These are phyloP conservation scores for Ophiostoma sp. DNA, from an alignment of 2,329 filamentous ascomycete genomes.

Conservation along the genomic window DNA sequence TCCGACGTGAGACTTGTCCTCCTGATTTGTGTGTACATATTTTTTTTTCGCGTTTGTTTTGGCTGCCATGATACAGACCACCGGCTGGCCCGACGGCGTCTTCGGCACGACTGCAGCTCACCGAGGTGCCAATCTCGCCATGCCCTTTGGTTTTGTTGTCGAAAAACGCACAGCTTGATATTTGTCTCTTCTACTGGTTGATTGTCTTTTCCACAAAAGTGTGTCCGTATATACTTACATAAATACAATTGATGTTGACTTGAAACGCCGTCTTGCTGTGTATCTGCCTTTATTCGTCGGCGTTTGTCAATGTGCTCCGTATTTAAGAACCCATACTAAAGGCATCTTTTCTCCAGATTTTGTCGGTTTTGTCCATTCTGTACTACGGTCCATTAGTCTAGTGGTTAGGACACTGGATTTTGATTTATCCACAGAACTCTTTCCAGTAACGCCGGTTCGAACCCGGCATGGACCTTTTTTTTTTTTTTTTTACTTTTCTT, in stretches of 20 bases:
- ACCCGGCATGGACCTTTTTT: constrained; percentile 13
- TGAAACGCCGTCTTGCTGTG: too few relatives aligned
- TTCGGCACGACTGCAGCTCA: constrained; percentile 11
- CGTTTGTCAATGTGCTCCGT: too few relatives aligned
- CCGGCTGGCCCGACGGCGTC: constrained; percentile 2
- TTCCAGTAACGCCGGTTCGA: constrained; percentile 15
- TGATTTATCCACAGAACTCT: neutral
- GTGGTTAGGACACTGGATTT: constrained; percentile 19
- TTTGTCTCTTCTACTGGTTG: neutral
- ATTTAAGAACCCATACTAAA: too few relatives aligned
- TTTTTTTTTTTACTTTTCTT: neutral
- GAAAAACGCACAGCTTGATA: neutral
- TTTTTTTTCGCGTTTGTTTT: neutral
- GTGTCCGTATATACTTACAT: too few relatives aligned
- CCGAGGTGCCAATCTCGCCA: neutral
- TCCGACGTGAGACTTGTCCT: neutral
- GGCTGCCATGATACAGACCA: neutral
- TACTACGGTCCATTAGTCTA: constrained; percentile 9
- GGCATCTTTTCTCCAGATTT: too few relatives aligned
- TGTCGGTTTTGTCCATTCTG: too few relatives aligned
- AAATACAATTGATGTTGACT: too few relatives aligned
- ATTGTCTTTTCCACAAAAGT: neutral
- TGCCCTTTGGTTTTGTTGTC: neutral
- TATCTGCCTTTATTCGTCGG: too few relatives aligned
- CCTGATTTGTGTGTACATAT: neutral